These are phyloP conservation scores for Aspergillus sp. DNA, from an alignment of 2,329 filamentous ascomycete genomes.

Conservation along the genomic window DNA sequence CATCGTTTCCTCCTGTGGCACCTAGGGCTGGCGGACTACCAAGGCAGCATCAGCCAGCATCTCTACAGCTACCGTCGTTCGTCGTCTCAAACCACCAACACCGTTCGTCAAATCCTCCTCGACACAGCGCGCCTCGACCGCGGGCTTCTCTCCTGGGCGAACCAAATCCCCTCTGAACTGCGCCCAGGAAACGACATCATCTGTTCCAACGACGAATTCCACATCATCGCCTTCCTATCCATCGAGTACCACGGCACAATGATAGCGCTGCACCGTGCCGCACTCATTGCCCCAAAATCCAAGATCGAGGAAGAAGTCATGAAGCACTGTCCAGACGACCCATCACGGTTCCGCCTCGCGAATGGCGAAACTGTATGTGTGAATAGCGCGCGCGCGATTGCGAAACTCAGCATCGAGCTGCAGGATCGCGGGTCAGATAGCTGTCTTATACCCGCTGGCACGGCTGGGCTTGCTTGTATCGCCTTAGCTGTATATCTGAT, in stretches of 20 bases:
- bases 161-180: conserved; percentile 5
- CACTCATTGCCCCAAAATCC: conserved; percentile 12
- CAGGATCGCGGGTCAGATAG: conserved; percentile 5
- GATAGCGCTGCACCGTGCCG: conserved; percentile 16
- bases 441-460: conserved; percentile 5
- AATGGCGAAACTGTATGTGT: conserved; percentile 15
- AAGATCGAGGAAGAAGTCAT: conserved; percentile 13
- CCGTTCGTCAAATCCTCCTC: conserved; percentile 13
- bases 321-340: conserved; percentile 9
- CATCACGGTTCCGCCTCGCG: conserved; percentile 9
- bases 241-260: conserved; percentile 15
- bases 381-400: conserved; percentile 15
- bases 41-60: conserved; percentile 16
- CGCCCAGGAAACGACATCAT: conserved; percentile 15
- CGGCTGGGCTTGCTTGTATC: conserved; percentile 11
- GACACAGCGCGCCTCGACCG: conserved; percentile 16
- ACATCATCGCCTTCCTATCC: conserved; percentile 10
- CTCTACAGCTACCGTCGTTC: conserved; percentile 8
- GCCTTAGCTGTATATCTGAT: conserved; percentile 14
- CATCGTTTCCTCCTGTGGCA: conserved; percentile 12
- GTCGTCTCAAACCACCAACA: not conserved
- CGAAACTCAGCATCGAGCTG: conserved; percentile 15
- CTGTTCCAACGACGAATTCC: conserved; percentile 7
- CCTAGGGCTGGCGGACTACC: conserved; percentile 10
- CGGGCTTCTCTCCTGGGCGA: conserved; percentile 10